Percentiles rank a stretch among this genome's conserved stretches.
Conservation (phyloP, 345 rosid genomes). For the Excoecaria cochinchinensis region DNA sequence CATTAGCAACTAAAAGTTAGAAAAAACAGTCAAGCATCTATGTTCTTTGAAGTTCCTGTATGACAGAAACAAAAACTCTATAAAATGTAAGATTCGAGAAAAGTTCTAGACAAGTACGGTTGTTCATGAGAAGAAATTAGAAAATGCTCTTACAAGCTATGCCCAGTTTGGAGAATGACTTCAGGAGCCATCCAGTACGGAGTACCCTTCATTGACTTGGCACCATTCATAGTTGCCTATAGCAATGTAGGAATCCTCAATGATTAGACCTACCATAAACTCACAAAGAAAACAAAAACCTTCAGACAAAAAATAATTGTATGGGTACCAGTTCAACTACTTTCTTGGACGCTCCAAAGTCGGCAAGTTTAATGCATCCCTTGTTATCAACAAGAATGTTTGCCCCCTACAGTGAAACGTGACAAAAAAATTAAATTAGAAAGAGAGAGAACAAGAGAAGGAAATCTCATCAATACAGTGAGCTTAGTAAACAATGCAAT, state of each 20-base stretch:
- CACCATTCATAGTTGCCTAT: constrained; percentile 37
- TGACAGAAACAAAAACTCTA: background rate
- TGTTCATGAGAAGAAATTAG: background rate
- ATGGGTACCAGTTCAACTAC: constrained; percentile 34
- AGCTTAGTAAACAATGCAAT: background rate
- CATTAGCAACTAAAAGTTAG: background rate
- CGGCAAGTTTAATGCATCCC: constrained; percentile 41
- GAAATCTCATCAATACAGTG: background rate
- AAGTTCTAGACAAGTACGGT: background rate
- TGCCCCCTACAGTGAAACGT: constrained; percentile 31
- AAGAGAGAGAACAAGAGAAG: background rate
- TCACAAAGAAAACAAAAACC: background rate
- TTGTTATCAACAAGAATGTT: constrained; percentile 38
- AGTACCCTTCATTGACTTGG: constrained; percentile 42
- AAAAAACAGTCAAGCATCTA: background rate
- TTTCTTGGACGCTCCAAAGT: constrained; percentile 40
- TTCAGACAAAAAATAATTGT: background rate
- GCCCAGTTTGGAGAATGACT: constrained; percentile 39
- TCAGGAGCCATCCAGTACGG: constrained; percentile 44
- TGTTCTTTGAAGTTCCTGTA: background rate
- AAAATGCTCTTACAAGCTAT: constrained; percentile 31
- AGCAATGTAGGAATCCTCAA: background rate
- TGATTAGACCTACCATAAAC: background rate
- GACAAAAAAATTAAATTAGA: constrained; percentile 17
- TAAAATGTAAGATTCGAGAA: background rate